These are phyloP conservation scores for Bondarzewia mesenterica DNA, from an alignment of 1,284 basidiomycete species.

Conservation along the genomic window DNA sequence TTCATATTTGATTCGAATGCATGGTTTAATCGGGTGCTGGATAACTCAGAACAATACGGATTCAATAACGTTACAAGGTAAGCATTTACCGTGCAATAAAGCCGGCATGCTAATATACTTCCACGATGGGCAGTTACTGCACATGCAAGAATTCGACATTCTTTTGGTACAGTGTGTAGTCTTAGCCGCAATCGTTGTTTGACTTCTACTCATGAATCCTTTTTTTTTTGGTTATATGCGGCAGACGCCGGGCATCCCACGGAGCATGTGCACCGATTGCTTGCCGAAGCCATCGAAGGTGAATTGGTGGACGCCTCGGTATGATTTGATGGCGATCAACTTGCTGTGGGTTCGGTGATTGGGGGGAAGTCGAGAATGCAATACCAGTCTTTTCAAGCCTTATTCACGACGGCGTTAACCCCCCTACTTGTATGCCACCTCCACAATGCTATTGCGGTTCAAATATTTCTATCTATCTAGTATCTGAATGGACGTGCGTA, in stretches of 20 bases:
- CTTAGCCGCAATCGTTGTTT: background rate
- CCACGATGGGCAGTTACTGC: conserved; percentile 34
- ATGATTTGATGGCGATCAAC: too few species aligned
- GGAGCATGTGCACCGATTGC: conserved; percentile 36
- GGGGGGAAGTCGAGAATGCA: too few species aligned
- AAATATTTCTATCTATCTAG: too few species aligned
- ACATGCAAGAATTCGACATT: conserved; percentile 36
- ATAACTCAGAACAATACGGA: conserved; percentile 31
- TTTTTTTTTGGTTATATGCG: background rate
- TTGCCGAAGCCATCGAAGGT: conserved; percentile 35
- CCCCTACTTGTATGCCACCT: too few species aligned
- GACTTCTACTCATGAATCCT: background rate
- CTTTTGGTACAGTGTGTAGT: conserved; percentile 47
- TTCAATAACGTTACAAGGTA: conserved; percentile 46
- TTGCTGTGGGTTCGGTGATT: too few species aligned
- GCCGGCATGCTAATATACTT: background rate
- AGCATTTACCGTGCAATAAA: conserved; percentile 4
- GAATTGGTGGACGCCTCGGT: conserved; percentile 26
- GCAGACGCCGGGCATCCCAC: conserved; percentile 42
- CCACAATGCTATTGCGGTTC: too few species aligned
- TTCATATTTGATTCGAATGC: conserved; percentile 42
- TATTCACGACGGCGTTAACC: too few species aligned
- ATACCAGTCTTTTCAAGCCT: too few species aligned
- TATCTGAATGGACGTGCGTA: too few species aligned
- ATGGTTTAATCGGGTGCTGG: conserved; percentile 39